Evolutionary conservation across 441 rosid species (phyloP).

Genomic region (Bruguiera hainesii): DNA sequence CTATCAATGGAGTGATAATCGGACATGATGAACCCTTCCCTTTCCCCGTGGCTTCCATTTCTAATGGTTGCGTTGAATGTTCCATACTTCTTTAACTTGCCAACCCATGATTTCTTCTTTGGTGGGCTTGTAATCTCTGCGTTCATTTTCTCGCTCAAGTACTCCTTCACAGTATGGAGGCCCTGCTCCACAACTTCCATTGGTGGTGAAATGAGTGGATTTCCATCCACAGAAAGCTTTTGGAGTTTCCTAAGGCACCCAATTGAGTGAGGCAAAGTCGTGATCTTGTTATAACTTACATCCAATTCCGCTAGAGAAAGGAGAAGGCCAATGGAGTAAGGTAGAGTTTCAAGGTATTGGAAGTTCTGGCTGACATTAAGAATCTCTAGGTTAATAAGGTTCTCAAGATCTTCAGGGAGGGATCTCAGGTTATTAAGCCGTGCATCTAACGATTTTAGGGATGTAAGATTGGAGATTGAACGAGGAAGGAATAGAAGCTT

Average conservation of each 20-base stretch:
- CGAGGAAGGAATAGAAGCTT: slow-evolving; percentile 58
- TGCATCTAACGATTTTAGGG: slow-evolving; percentile 56
- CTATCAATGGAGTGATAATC: slow-evolving; percentile 49
- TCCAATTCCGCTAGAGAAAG: slow-evolving; percentile 72
- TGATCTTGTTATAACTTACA: slow-evolving; percentile 72
- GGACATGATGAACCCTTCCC: slow-evolving; percentile 41
- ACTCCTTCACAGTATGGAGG: slow-evolving; percentile 56
- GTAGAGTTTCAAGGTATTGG: slow-evolving; percentile 54
- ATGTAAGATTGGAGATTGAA: slow-evolving; percentile 63
- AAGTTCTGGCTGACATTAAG: slow-evolving; percentile 85
- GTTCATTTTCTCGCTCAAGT: slow-evolving; percentile 61
- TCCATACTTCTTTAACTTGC: slow-evolving; percentile 60
- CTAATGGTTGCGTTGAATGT: slow-evolving; percentile 46
- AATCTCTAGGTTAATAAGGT: slow-evolving; percentile 58
- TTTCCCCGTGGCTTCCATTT: slow-evolving; percentile 27
- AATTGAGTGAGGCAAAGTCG: slow-evolving; percentile 56
- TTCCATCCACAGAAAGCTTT: slow-evolving; percentile 68
- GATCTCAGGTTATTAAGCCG: slow-evolving; percentile 72
- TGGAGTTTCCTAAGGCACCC: slow-evolving; percentile 70
- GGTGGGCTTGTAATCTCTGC: slow-evolving; percentile 30
- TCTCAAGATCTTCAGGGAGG: slow-evolving; percentile 75
- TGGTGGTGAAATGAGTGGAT: slow-evolving; percentile 74
- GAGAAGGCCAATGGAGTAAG: slow-evolving; percentile 74
- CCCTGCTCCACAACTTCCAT: slow-evolving; percentile 59
- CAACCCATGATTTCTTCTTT: slow-evolving; percentile 73